Percentiles rank a stretch among this genome's conserved stretches.
Evolutionary conservation across 306 rosid genomes (phyloP).

Genomic region (Arachis stenosperma): DNA sequence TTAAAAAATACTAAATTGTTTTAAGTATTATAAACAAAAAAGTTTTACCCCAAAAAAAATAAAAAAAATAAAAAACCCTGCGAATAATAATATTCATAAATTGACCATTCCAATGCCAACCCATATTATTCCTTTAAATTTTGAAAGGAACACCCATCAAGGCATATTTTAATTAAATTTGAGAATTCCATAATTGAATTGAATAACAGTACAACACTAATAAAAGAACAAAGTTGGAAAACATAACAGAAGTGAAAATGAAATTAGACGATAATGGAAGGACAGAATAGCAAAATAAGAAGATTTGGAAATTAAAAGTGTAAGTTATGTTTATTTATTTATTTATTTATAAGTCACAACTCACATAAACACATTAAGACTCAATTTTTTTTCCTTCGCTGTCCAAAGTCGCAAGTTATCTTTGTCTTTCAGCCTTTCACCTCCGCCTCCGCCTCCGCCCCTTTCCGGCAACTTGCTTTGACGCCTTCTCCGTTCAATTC

Average conservation of each 20-base stretch:
- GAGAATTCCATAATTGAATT: too few relatives aligned
- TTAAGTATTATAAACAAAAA: too few relatives aligned
- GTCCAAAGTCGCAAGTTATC: constrained; percentile 44
- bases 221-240: neutral
- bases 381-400: constrained; percentile 19
- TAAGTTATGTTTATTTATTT: neutral
- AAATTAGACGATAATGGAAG: constrained; percentile 27
- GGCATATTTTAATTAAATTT: too few relatives aligned
- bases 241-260: neutral
- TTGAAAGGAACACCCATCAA: too few relatives aligned
- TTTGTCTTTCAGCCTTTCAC: constrained; percentile 1
- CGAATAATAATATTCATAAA: too few relatives aligned
- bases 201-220: too few relatives aligned
- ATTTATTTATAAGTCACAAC: constrained; percentile 19
- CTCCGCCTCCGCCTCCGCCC: constrained; percentile 26
- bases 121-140: too few relatives aligned
- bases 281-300: constrained; percentile 35
- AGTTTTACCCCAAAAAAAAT: too few relatives aligned
- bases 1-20: too few relatives aligned
- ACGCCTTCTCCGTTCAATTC: constrained; percentile 32
- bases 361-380: constrained; percentile 12
- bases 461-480: constrained; percentile 50
- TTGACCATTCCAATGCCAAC: too few relatives aligned
- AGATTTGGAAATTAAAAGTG: neutral
- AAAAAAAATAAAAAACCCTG: too few relatives aligned